Base-by-base conservation (phyloP, 805 yeast species). In the Zygoascus flipseniorum region DNA sequence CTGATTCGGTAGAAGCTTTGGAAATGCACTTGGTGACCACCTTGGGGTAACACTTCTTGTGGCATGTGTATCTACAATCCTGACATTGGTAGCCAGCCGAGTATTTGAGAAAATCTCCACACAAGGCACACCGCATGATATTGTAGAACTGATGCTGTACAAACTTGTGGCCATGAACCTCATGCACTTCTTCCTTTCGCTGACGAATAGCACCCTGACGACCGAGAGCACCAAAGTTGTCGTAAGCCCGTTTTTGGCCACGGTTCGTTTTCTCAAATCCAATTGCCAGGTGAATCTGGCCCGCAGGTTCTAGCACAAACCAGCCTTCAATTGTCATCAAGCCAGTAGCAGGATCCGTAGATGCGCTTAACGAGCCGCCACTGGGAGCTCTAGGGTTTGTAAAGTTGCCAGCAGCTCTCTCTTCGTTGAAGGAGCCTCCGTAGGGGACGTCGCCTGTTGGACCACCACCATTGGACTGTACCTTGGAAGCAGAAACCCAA, bases 121-220 rank as follows among this genome's bases (percentile, higher is more conserved):
- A 93, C 56, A 90, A 80, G 1, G 98, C 97, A 74, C 99, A 93
- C 60, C 93, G 81, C 97, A 93, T 92, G 65, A 93, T 88, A 62
- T 87, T 88, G 76, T 93, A 93, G 66, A 90, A 89, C 66, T 89
- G 96, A 62, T 88, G 92, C 68, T 88, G 96, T 44, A 88, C 95
- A 71, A 93, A 93, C 69, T 89, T 95, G 72, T 93, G 99, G 16
- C 99, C 99, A 66, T 89, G 95, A 62, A 89, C 93, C 69, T 92
- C 97, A 66, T 83, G 87, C 1, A 93, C 88, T 48, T 70, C 73
- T 64, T 83, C 88, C 61, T 90, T 89, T 72, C 90, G 83, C 69
- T 89, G 93, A 64, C 96, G 85, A 59, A 93, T 92, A 57, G 99
- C 99, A 73, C 97, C 98, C 66, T 92, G 97, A 76, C 99, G 95